Conservation (phyloP, 2,329 filamentous ascomycete species). For the Calonectria ilicicola region DNA sequence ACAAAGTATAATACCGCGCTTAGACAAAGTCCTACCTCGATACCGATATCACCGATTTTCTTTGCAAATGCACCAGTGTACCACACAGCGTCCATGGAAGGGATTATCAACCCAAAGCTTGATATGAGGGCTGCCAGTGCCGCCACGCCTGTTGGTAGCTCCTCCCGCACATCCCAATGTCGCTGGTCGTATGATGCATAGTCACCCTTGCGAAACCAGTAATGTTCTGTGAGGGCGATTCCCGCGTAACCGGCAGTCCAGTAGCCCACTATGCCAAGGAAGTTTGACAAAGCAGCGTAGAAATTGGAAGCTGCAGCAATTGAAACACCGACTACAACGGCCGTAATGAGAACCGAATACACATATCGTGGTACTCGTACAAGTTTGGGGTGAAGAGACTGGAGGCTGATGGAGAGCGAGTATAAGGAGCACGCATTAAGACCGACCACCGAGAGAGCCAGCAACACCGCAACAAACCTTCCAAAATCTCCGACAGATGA, state of each 20-base stretch:
- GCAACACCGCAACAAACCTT: background rate
- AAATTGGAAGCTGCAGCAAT: background rate
- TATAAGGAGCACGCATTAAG: background rate
- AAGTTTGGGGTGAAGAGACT: background rate
- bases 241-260: background rate
- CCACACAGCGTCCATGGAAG: background rate
- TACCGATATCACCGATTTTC: background rate
- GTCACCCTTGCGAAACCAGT: background rate
- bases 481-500: background rate
- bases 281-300: background rate
- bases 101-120: background rate
- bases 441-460: background rate
- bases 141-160: background rate
- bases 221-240: background rate
- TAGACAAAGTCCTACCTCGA: background rate
- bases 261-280: background rate
- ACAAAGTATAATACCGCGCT: background rate
- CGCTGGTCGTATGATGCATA: background rate
- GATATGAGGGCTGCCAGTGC: background rate
- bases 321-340: background rate
- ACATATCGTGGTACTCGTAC: background rate
- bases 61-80: background rate
- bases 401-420: background rate
- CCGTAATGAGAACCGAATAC: background rate
- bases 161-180: background rate